These are phyloP conservation scores for Ilyonectria sp. DNA, from an alignment of 2,329 filamentous ascomycete genomes.

Conservation along the genomic window DNA sequence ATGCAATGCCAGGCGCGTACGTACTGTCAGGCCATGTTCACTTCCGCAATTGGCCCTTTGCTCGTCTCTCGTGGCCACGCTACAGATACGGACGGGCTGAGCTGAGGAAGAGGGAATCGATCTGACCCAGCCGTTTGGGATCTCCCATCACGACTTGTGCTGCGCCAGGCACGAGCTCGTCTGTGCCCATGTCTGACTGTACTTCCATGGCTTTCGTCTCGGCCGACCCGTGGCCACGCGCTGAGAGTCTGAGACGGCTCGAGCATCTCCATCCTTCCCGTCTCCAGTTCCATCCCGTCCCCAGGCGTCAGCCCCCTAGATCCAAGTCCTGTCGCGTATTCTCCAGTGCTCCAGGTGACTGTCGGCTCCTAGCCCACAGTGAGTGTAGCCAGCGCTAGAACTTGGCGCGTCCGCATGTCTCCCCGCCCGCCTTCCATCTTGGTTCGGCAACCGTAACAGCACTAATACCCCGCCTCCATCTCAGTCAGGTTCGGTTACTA, in stretches of 20 bases:
- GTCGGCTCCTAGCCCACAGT: background rate
- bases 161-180: conserved; percentile 14
- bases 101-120: conserved; percentile 19
- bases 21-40: background rate
- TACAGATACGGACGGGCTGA: background rate
- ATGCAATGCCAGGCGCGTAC: background rate
- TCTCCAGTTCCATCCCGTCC: background rate
- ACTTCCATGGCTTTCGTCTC: conserved; percentile 13
- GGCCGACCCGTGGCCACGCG: conserved; percentile 10
- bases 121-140: conserved; percentile 28
- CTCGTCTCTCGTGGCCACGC: conserved; percentile 7
- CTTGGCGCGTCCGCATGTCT: conserved; percentile 24
- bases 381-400: conserved; percentile 4
- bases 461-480: conserved; percentile 30
- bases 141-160: conserved; percentile 6
- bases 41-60: background rate
- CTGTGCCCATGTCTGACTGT: conserved; percentile 13
- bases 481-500: conserved; percentile 33
- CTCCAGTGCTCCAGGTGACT: background rate
- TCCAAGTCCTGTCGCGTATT: background rate
- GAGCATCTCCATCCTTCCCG: background rate
- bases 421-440: conserved; percentile 38
- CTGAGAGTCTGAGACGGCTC: background rate
- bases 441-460: conserved; percentile 38
- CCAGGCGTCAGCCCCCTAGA: background rate